Evolutionary conservation across 805 yeast genomes (phyloP).

Genomic region (Torulaspora franciscae): DNA sequence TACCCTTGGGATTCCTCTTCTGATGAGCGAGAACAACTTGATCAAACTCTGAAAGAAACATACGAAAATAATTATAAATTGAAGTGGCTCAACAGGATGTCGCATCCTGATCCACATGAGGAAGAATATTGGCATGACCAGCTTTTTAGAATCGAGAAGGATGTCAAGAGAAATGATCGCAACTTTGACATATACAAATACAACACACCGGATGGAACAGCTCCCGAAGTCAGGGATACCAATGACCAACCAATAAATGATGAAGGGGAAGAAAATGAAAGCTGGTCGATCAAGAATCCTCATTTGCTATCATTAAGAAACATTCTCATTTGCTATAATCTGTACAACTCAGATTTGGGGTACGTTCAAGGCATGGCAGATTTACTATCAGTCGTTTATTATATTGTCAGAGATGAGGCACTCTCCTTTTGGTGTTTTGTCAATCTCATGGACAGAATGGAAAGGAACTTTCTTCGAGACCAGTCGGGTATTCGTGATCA

Average conservation of each 20-base stretch:
- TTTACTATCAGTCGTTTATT: conserved; percentile 78
- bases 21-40: conserved; percentile 60
- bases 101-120: conserved; percentile 35
- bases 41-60: conserved; percentile 50
- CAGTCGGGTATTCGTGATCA: conserved; percentile 92
- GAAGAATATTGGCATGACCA: conserved; percentile 85
- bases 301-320: conserved; percentile 69
- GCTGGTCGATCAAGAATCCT: conserved; percentile 64
- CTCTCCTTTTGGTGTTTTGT: conserved; percentile 85
- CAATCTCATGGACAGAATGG: conserved; percentile 90
- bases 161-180: conserved; percentile 87
- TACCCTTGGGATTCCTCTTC: conserved; percentile 82
- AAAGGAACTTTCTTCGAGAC: conserved; percentile 84
- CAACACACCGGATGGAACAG: conserved; percentile 38
- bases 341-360: conserved; percentile 76
- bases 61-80: conserved; percentile 58
- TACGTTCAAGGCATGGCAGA: conserved; percentile 99
- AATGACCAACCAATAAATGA: conserved; percentile 29
- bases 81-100: conserved; percentile 57
- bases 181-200: conserved; percentile 56
- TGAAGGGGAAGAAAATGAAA: conserved; percentile 43
- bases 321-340: conserved; percentile 80
- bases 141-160: conserved; percentile 84
- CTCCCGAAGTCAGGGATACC: conserved; percentile 32
- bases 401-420: conserved; percentile 59